Percentiles rank a stretch among this genome's conserved stretches.
These are phyloP conservation scores for Candida gigantensis DNA, from an alignment of 1,139 yeast species.

Conservation along the genomic window DNA sequence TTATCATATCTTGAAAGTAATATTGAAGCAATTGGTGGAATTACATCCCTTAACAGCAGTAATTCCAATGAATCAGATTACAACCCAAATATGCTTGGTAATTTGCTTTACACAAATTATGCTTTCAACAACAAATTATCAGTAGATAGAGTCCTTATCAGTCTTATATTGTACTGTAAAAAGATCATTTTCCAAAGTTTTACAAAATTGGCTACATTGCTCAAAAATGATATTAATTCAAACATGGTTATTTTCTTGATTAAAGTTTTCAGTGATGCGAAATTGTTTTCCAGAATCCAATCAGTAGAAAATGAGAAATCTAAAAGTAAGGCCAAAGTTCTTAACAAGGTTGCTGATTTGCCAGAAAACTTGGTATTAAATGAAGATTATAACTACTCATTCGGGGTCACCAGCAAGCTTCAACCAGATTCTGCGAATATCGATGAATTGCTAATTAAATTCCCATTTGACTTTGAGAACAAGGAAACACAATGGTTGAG, in stretches of 20 bases:
- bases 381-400: constrained; percentile 39
- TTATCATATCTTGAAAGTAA: constrained; percentile 43
- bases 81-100: constrained; percentile 33
- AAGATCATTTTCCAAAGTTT: constrained; percentile 37
- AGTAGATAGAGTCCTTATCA: constrained; percentile 29
- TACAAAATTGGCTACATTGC: constrained; percentile 28
- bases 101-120: constrained; percentile 31
- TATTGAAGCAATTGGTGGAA: constrained; percentile 34
- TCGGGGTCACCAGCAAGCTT: constrained; percentile 44
- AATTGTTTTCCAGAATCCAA: constrained; percentile 29
- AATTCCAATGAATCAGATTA: constrained; percentile 32
- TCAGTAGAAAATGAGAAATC: constrained; percentile 24
- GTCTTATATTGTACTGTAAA: constrained; percentile 37
- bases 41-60: constrained; percentile 33
- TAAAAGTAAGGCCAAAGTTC: constrained; percentile 25
- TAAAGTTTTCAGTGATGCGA: constrained; percentile 42
- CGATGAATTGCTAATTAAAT: constrained; percentile 28
- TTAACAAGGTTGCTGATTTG: constrained; percentile 24
- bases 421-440: constrained; percentile 20
- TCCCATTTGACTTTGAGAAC: constrained; percentile 6
- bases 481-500: constrained; percentile 12
- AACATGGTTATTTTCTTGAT: constrained; percentile 42
- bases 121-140: constrained; percentile 25
- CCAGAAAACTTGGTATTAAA: constrained; percentile 25
- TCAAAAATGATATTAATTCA: constrained; percentile 42